Evolutionary conservation across 2,329 filamentous ascomycete species (phyloP).

Genomic region (Podosphaera fusca): DNA sequence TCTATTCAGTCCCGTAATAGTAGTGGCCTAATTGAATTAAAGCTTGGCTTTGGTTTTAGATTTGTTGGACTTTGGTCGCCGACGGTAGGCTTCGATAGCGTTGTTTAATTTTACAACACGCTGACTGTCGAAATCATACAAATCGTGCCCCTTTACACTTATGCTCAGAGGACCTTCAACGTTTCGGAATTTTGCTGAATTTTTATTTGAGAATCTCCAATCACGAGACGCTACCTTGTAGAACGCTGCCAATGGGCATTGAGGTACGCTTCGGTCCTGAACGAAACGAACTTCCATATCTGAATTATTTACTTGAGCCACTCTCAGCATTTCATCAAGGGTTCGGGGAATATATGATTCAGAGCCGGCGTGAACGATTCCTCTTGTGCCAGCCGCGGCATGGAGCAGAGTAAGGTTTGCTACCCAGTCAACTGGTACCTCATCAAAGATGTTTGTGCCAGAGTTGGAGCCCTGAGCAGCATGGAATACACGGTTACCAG

Average conservation of each 20-base stretch:
- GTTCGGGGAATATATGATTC: conserved; percentile 2
- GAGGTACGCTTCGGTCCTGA: neutral
- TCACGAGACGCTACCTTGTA: conserved; percentile 2
- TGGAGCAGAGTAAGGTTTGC: conserved; percentile 5
- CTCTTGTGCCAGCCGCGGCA: neutral
- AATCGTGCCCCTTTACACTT: neutral
- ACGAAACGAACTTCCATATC: neutral
- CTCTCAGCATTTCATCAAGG: neutral
- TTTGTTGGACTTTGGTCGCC: neutral
- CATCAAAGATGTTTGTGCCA: conserved; percentile 4
- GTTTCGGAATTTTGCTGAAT: neutral
- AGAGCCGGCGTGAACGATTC: conserved; percentile 3
- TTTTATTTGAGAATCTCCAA: conserved; percentile 1
- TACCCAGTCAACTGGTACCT: conserved; percentile 4
- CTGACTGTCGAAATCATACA: neutral
- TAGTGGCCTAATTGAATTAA: no score
- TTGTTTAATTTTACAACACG: neutral
- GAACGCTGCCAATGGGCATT: conserved; percentile 1
- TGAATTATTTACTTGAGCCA: neutral
- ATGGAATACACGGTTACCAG: conserved; percentile 2
- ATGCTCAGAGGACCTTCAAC: conserved; percentile 3
- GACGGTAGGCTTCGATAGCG: neutral
- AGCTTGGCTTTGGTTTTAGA: no score
- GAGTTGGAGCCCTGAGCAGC: neutral
- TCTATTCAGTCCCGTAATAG: no score